Evolutionary conservation across 345 rosid species (phyloP).

Genomic region (Zanthoxylum bungeanum): DNA sequence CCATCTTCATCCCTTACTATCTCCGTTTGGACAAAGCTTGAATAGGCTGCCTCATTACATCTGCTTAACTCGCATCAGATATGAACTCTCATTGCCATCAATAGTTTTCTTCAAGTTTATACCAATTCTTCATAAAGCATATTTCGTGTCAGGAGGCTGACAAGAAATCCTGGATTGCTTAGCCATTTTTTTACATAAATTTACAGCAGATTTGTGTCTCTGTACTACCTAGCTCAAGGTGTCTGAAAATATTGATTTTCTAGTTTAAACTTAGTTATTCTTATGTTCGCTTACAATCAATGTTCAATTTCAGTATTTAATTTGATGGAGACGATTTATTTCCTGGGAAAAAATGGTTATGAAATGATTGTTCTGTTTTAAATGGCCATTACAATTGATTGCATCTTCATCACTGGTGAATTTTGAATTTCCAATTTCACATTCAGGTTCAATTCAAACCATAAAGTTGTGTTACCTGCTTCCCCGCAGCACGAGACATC

Average conservation of each 20-base stretch:
- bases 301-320: background rate
- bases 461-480: constrained; percentile 31
- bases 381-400: background rate
- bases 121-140: too few species aligned
- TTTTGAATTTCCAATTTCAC: background rate
- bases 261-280: too few species aligned
- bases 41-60: too few species aligned
- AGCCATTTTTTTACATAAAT: background rate
- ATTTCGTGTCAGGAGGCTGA: background rate
- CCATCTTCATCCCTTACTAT: background rate
- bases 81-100: too few species aligned
- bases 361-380: background rate
- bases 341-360: background rate
- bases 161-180: background rate
- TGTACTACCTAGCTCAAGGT: background rate
- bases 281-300: background rate
- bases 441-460: background rate
- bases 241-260: too few species aligned
- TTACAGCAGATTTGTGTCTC: background rate
- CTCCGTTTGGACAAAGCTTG: too few species aligned
- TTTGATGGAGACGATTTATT: background rate
- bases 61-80: too few species aligned
- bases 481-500: constrained; percentile 74
- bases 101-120: too few species aligned
- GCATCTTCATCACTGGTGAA: background rate